A percentile compares a stretch with the other conserved stretches of the same genome.
phyloP scores from a whole-genome alignment of 2,329 filamentous ascomycete species.

The Aspergillus quadricinctus region DNA sequence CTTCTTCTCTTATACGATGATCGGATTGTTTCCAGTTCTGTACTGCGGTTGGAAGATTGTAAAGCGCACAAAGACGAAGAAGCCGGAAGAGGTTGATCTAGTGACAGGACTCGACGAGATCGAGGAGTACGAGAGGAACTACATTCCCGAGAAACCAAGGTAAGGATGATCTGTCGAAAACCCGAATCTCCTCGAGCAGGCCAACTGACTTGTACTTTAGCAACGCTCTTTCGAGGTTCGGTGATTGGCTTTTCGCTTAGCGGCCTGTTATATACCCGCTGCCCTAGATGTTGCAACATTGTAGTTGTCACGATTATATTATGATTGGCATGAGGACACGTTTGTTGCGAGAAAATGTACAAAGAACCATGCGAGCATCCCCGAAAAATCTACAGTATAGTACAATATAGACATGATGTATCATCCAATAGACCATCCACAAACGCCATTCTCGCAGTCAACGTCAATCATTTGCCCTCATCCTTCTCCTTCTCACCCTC shows the following conservation, averaged over 20 bases:
- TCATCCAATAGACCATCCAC: conserved; percentile 2
- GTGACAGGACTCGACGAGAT: conserved; percentile 60
- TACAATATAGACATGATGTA: neutral
- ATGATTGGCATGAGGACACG: neutral
- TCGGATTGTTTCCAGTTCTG: conserved; percentile 65
- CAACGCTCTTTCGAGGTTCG: conserved; percentile 19
- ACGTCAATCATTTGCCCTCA: neutral
- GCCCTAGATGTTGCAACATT: neutral
- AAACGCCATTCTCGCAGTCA: neutral
- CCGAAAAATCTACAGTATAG: neutral
- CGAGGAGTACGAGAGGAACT: conserved; percentile 63
- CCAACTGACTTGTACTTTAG: conserved; percentile 14
- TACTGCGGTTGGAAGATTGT: conserved; percentile 68
- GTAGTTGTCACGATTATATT: neutral
- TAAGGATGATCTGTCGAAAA: conserved; percentile 28
- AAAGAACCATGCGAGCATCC: neutral
- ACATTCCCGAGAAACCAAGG: conserved; percentile 52
- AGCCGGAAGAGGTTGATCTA: conserved; percentile 59
- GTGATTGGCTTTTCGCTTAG: conserved; percentile 17
- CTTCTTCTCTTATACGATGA: conserved; percentile 73
- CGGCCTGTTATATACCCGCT: neutral
- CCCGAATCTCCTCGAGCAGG: neutral
- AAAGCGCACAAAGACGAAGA: conserved; percentile 57
- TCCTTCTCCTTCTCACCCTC: conserved; percentile 11
- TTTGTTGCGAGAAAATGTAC: neutral